phyloP scores from a whole-genome alignment of 257 asterid species.

The Gentiana straminea region DNA sequence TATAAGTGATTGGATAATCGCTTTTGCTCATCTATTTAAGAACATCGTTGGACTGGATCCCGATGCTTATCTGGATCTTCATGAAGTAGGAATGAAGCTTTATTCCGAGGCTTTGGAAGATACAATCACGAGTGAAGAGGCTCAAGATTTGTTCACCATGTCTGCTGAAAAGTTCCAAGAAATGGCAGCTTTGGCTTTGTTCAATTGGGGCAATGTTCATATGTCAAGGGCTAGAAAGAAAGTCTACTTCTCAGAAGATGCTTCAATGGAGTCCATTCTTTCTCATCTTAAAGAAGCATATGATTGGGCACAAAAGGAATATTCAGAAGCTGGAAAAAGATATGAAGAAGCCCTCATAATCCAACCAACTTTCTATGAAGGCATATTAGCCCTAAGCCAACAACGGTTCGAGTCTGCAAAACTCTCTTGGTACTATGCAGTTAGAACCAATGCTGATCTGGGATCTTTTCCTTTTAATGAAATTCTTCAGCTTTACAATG shows the following conservation, averaged over 20 bases:
- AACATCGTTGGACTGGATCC: slow-evolving; percentile 58
- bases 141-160: slow-evolving; percentile 44
- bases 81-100: slow-evolving; percentile 63
- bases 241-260: slow-evolving; percentile 46
- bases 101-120: slow-evolving; percentile 80
- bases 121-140: slow-evolving; percentile 70
- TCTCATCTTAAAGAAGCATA: slow-evolving; percentile 36
- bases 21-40: slow-evolving; percentile 65
- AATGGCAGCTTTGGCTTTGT: slow-evolving; percentile 80
- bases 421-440: slow-evolving; percentile 66
- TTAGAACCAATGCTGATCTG: slow-evolving; percentile 41
- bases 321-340: slow-evolving; percentile 45
- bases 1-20: slow-evolving; percentile 69
- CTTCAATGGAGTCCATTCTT: slow-evolving; percentile 39
- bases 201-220: slow-evolving; percentile 81
- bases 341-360: slow-evolving; percentile 62
- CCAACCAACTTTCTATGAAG: slow-evolving; percentile 62
- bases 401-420: slow-evolving; percentile 82
- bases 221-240: slow-evolving; percentile 68
- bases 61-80: slow-evolving; percentile 68
- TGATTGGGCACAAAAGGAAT: slow-evolving; percentile 66
- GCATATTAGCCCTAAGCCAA: slow-evolving; percentile 59
- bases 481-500: slow-evolving; percentile 57
- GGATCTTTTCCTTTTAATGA: slow-evolving; percentile 52
- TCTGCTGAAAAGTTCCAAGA: slow-evolving; percentile 78